Base-by-base conservation (phyloP, 2,329 filamentous ascomycete genomes). In the Pseudogymnoascus verrucosus region DNA sequence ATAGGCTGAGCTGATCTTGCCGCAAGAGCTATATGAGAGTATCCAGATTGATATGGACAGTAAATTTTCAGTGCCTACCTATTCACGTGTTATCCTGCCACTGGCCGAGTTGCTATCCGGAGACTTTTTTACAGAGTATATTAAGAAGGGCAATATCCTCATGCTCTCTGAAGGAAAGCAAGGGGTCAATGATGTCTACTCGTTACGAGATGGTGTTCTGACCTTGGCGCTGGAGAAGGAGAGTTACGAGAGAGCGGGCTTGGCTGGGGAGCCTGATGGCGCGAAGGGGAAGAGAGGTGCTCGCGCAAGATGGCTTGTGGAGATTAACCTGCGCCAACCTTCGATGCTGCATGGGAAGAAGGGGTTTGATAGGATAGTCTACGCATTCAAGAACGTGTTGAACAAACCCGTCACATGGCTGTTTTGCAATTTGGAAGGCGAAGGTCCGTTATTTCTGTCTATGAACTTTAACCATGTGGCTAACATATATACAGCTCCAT, bases 331-430 rank as follows among this genome's bases (percentile, higher is more conserved):
- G 28, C 84, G 87, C 16, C 79, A 82, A 4, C 83, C 87, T 0
- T 87, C 87, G 0, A 96, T 96, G 90, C 74, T 91, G 6, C 88
- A 87, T 62, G 92, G 92, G 3, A 95, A 91, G 74, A 92, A 89
- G 67, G 89, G 87, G 0, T 96, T 96, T 70, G 88, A 93, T 66
- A 81, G 91, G 54, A 78, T 96, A 12, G 74, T 88, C 5, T 90
- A 90, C 80, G 91, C 91, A 12, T 91, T 87, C 74, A 87, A 88
- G 69, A 90, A 91, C 67, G 90, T 91, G 21, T 79, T 97, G 21
- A 84, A 82, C 60, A 76, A 80, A 51, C 84, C 87, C 1, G 71
- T 88, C 21, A 84, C 84, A 1, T 97, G 93, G 92, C 77, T 98
- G 0, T 93, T 95, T 69, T 88, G 82, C 70, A 88, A 92, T 69